Conservation (phyloP, 1,284 basidiomycete species). For the Apiotrichum akiyoshidainum region DNA sequence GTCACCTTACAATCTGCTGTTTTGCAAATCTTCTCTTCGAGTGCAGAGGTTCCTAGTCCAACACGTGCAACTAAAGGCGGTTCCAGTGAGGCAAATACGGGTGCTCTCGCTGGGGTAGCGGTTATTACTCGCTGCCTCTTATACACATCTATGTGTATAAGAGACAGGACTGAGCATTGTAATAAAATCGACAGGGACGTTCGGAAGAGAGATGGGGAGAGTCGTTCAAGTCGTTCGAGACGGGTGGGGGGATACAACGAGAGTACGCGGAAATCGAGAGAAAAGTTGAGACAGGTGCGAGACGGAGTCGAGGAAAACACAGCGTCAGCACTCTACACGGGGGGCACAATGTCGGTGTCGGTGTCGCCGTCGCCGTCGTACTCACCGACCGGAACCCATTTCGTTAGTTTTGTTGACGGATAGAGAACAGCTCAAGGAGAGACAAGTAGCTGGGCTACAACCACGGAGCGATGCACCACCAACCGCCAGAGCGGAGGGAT, state of each 20-base stretch:
- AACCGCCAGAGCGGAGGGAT: too few species aligned
- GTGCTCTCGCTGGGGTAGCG: too few species aligned
- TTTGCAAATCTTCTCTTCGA: too few species aligned
- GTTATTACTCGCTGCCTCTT: too few species aligned
- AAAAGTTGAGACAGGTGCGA: too few species aligned
- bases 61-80: too few species aligned
- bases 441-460: not conserved
- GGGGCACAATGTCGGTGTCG: not conserved
- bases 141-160: too few species aligned
- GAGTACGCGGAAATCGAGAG: not conserved
- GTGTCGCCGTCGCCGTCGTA: not conserved
- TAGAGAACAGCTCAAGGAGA: slow-evolving; percentile 1
- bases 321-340: not conserved
- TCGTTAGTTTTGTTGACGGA: slow-evolving; percentile 1
- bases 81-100: too few species aligned
- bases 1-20: too few species aligned
- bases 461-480: not conserved
- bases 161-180: slow-evolving; percentile 58
- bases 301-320: not conserved
- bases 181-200: not conserved
- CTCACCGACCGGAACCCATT: slow-evolving; percentile 9
- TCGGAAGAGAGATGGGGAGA: not conserved
- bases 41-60: too few species aligned
- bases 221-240: not conserved
- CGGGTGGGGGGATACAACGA: not conserved